Evolutionary conservation across 345 rosid genomes (phyloP).

Genomic region (Geranium rotundifolium): DNA sequence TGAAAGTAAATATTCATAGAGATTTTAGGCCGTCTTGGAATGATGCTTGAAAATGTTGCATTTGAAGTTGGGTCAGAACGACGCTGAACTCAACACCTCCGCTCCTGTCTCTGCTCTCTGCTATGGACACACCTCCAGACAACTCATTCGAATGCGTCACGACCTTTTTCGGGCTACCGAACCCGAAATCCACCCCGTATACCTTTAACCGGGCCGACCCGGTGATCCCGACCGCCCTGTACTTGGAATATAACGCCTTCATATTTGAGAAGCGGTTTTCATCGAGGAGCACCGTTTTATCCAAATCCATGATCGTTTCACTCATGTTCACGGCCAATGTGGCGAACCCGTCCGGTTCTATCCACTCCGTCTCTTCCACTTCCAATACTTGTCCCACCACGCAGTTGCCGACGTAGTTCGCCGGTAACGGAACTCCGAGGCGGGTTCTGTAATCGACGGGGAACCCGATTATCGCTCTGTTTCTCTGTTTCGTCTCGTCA

Average conservation of each 20-base stretch:
- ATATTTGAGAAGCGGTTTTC: conserved; percentile 4
- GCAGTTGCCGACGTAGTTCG: conserved; percentile 36
- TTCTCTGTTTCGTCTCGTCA: conserved; percentile 6
- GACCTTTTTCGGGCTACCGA: not conserved
- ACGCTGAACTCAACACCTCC: not conserved
- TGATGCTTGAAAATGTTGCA: too few relatives aligned
- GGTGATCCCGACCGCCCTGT: not conserved
- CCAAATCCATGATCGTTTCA: conserved; percentile 7
- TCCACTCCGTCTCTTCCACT: conserved; percentile 5
- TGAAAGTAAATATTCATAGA: too few relatives aligned
- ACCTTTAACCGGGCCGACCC: conserved; percentile 9
- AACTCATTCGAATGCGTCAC: not conserved
- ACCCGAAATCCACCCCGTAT: not conserved
- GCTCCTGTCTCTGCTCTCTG: not conserved
- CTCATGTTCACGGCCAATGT: conserved; percentile 7
- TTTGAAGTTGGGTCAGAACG: not conserved
- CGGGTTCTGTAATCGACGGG: conserved; percentile 24
- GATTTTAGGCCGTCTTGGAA: too few relatives aligned
- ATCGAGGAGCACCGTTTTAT: not conserved
- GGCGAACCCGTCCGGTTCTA: not conserved
- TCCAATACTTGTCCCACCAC: not conserved
- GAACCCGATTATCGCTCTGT: conserved; percentile 9
- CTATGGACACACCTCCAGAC: not conserved
- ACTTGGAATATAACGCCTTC: not conserved
- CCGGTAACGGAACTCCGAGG: conserved; percentile 26